Evolutionary conservation across 2,329 filamentous ascomycete species (phyloP), one percentile per base, ranked within the genome.

Genomic region (Neonectria punicea): DNA sequence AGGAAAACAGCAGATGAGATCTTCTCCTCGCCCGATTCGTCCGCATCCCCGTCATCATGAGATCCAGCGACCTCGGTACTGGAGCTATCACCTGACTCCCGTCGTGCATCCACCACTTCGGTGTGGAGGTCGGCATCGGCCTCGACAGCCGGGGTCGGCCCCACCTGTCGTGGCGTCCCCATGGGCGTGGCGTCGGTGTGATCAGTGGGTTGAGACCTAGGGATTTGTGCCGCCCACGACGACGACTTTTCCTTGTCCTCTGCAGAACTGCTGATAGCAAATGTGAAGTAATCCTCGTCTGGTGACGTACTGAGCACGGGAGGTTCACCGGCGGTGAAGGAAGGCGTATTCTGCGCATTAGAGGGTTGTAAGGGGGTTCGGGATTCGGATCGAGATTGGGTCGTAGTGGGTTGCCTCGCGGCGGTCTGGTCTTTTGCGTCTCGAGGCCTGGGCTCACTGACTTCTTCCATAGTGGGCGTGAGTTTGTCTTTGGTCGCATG

Each of bases 1-100:
- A 94, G 85, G 76, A 96, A 96, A 44, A 94, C 85, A 25, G 93
- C 93, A 34, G 92, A 95, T n/a, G 92, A 93, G 67, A 96, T 94
- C 78, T 95, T 93, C 77, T 96, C 93, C 76, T 92, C 90, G 63
- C 92, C 91, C 14, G 92, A 94, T 62, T 88, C 86, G 44, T 89
- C 86, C 36, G 73, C 73, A 64, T 75, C 70, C 62, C 70, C 73
- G n/a, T 75, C 73, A 66, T 85, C 82, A 53, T 77, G 76, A 51
- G 75, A 77, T 55, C 81, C 80, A 53, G 49, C 79, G 76, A 66
- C 72, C 41, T 80, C 81, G 50, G 70, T 70, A 62, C 64, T 66
- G 54, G 77, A 78, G 63, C 77, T 80, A 66, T 78, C 80, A 70
- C 75, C 78, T 61, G 82, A 82, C 57, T 77, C 73, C 55, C 79